phyloP scores from a whole-genome alignment of 2,329 filamentous ascomycete genomes.

The Ceratocystis albifundus region DNA sequence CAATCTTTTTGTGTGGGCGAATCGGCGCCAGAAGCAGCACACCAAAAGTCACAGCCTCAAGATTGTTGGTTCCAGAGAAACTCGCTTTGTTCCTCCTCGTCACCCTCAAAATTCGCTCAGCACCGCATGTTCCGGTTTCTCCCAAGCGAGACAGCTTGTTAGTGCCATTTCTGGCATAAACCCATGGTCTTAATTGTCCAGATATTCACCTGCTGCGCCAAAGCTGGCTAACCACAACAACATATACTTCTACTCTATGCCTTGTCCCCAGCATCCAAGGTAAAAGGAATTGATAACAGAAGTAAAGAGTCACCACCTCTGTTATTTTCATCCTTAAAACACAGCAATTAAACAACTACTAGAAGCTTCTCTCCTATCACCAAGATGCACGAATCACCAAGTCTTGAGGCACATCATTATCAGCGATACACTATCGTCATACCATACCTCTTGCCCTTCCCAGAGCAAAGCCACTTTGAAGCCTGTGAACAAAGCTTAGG shows the following conservation, averaged over 20 bases:
- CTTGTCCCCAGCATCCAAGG: not conserved
- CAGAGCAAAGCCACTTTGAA: not conserved
- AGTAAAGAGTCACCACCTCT: not conserved
- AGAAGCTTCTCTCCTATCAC: not conserved
- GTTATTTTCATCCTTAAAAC: not conserved
- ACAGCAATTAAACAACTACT: not conserved
- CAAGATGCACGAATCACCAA: not conserved
- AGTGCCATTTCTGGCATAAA: not conserved
- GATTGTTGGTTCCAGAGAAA: not conserved
- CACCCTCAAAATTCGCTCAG: not conserved
- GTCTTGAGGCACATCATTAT: not conserved
- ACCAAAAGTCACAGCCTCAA: not conserved
- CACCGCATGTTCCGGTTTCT: conserved; percentile 9
- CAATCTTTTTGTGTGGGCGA: not conserved
- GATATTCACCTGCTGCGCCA: conserved; percentile 7
- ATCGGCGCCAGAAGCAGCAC: not conserved
- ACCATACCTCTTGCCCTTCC: not conserved
- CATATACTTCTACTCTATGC: not conserved
- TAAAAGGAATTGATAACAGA: not conserved
- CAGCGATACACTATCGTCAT: conserved; percentile 8
- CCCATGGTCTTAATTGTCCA: conserved; percentile 5
- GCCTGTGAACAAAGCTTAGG: conserved; percentile 11
- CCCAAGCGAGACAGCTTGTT: not conserved
- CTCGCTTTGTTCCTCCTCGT: not conserved
- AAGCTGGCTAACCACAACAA: not conserved